Base-by-base conservation (phyloP, 306 rosid genomes). In the Hippophae rhamnoides region DNA sequence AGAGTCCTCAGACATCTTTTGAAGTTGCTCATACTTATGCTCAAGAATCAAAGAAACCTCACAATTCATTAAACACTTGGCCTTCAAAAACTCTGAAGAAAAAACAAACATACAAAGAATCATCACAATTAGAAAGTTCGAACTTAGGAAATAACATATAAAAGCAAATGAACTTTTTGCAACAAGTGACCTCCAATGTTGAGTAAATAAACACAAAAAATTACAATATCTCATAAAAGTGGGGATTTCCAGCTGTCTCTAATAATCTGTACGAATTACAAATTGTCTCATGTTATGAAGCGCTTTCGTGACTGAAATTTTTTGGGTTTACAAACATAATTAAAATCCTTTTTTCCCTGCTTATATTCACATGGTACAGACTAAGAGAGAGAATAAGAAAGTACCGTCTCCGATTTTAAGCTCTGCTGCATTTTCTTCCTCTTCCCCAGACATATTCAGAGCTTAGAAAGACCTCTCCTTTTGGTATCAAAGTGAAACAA, bases 341-440 rank as follows among this genome's bases (percentile, higher is more conserved):
- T 18, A 18, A 18, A 18, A 23, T 10, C 56, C n/a, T 46, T 46
- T 9, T 46, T 9, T 46, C 9, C 11, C 48, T 45, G 9, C 10
- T 10, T 46, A 7, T 13, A 10, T 48, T 47, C 10, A 48, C 6
- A 62, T 10, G n/a, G 52, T 0, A 0, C 7, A 40, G 7, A 56
- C 9, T 11, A 11, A 43, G 5, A 49, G 41, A 13, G 13, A 49
- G 25, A 41, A 59, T 8, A 2, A 9, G 23, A 18, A 0, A 18
- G 54, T 77, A 90, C 97, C 95, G 26, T 90, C 96, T 63, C 98
- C 96, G 54, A 90, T 90, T 83, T 90, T 90, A 47, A 90, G 96
- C 83, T 90, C 95, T 0, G 96, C 89, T 10, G 96, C 98, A 65
- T 90, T 87, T 68, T 90, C 98, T 74, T 90, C 98, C 78, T 83